Base-by-base conservation (phyloP, 2,329 filamentous ascomycete species). In the Stromatinia cepivora region DNA sequence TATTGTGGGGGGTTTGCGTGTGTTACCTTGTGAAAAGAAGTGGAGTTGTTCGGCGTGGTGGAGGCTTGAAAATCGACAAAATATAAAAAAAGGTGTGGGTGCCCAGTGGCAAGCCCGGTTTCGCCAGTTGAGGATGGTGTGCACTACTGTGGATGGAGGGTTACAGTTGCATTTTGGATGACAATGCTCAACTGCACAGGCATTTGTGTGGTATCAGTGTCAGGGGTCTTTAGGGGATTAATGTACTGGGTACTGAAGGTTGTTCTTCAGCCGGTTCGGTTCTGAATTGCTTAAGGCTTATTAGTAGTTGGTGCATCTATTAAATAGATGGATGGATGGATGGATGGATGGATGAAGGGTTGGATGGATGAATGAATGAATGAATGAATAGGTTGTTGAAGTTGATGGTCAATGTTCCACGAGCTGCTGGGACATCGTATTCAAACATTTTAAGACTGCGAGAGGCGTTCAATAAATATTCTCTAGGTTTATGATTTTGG, bases 141-240 rank as follows among this genome's bases (percentile, higher is more conserved):
- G 53, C 53, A 36, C 28, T 34, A 56, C 28, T 36, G 34, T 25
- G 34, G 28, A n/a, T 39, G 63, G 28, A n/a, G 56, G 52, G 66
- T 68, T 68, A 56, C 66, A 50, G 66, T 68, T 64, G 66, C 58
- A 68, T 68, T 54, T 46, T 57, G 56, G 54, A 53, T 50, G 59
- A 62, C 61, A 64, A 46, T 64, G 61, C 61, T 52, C 61, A 42
- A 64, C 46, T 52, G 46, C 61, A 64, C 61, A 64, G 61, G 61
- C 61, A 50, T 31, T 25, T 10, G 42, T 48, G 52, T 48, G 39
- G 64, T 59, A 31, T 63, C 57, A 62, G 36, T 22, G 48, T 63
- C 57, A 62, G 66, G 66, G 66, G 57, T 53, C 39, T 28, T 59
- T 34, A 53, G 42, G 58, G 46, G 56, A 67, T 63, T 66, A 42